phyloP scores from a whole-genome alignment of 2,329 filamentous ascomycete species.

The Neodidymelliopsis sp. region DNA sequence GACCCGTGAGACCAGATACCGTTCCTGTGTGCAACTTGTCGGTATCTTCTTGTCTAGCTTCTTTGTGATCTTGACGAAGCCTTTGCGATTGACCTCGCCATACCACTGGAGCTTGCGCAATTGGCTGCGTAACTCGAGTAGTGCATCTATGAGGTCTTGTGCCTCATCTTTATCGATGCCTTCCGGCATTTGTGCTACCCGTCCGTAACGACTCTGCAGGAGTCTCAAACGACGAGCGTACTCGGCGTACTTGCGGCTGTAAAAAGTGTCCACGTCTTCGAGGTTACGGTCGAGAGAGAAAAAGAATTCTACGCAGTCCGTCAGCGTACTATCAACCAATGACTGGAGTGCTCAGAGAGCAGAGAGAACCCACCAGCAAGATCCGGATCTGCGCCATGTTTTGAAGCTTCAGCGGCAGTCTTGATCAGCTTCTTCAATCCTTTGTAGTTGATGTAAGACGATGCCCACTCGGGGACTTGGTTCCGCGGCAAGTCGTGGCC shows the following conservation, averaged over 20 bases:
- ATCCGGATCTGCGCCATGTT: constrained; percentile 79
- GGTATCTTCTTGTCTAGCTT: constrained; percentile 96
- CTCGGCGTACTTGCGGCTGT: constrained; percentile 93
- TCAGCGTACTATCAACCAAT: not conserved
- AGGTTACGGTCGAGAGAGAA: constrained; percentile 96
- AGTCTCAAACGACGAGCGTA: constrained; percentile 83
- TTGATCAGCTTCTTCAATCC: constrained; percentile 96
- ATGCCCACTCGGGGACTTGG: constrained; percentile 86
- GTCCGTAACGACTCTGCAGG: constrained; percentile 86
- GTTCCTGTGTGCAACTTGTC: constrained; percentile 76
- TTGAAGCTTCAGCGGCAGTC: constrained; percentile 69
- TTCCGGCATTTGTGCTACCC: constrained; percentile 71
- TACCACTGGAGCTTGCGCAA: constrained; percentile 96
- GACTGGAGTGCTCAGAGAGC: not conserved
- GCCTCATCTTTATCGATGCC: constrained; percentile 86
- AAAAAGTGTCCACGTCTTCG: constrained; percentile 95
- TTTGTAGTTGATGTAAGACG: constrained; percentile 88
- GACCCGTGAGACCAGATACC: constrained; percentile 89
- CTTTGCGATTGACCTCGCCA: constrained; percentile 92
- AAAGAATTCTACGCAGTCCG: constrained; percentile 78
- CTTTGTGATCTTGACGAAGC: constrained; percentile 98
- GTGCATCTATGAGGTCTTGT: constrained; percentile 87
- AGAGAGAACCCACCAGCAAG: constrained; percentile 75
- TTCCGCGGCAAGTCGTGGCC: constrained; percentile 72
- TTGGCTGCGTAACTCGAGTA: constrained; percentile 87